Base-by-base conservation (phyloP, 2,329 filamentous ascomycete species). In the Beauveria australis region DNA sequence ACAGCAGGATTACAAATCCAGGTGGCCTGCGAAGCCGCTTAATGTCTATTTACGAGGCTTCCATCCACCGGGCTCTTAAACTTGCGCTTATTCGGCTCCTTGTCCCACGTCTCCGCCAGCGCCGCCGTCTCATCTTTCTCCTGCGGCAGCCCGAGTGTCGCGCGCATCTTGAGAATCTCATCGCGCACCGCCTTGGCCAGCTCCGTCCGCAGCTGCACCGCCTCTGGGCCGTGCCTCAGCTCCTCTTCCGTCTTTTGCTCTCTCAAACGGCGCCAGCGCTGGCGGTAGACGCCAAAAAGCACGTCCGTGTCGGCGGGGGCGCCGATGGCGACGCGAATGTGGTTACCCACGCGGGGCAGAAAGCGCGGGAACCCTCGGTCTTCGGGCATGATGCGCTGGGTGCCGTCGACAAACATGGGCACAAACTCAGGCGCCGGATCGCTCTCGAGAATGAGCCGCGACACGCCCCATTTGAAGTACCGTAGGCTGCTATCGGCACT, bases 381-480 rank as follows among this genome's bases (percentile, higher is more conserved):
- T 74, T 97, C 93, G 68, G 90, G 83, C 93, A 97, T 97, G 66
- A 96, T 80, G 62, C 88, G 76, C 70, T 97, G 89, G 18, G 89
- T 89, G 30, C 94, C 94, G 68, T 97, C 91, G 54, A 97, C 88
- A 79, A 95, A 99, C 75, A 99, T 93, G 48, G 94, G 92, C 41
- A 99, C 83, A 22, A 99, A 83, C 66, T 95, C 90, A 0, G 94
- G 94, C 64, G 89, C 87, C 3, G 91, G 91, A 53, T 93, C 89
- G 52, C 88, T 85, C 74, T 99, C 94, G 52, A 99, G 84, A 61
- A 99, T 94, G 61, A 97, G 81, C 2, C 94, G 85, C 7, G 93
- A 91, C 1, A 97, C 81, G 1, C 94, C 94, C 94, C 94, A 99
- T 78, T 96, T 97, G 83, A 97, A 97, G 76, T 99, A 99, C 33